Evolutionary conservation across 2,329 filamentous ascomycete species (phyloP).

Genomic region (Colletotrichum kahawae): DNA sequence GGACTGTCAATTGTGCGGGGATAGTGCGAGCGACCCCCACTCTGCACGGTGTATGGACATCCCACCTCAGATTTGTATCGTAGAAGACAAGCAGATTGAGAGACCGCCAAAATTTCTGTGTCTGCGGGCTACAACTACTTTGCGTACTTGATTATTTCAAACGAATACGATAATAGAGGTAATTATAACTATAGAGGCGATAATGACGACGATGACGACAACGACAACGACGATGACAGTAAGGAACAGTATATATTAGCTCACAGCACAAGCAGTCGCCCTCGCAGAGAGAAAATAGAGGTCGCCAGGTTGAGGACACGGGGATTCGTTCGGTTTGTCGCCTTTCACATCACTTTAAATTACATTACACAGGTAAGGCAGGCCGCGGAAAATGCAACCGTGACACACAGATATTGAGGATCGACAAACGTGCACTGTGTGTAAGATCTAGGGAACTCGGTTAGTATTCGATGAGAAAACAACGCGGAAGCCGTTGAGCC

Average conservation of each 20-base stretch:
- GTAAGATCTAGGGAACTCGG: not conserved
- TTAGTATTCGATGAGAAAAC: not conserved
- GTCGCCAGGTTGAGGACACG: not conserved
- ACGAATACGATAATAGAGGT: not conserved
- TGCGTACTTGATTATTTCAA: not conserved
- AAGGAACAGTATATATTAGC: not conserved
- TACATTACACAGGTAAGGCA: not conserved
- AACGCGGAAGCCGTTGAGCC: not conserved
- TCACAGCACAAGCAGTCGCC: not conserved
- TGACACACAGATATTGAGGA: not conserved
- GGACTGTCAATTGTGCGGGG: not conserved
- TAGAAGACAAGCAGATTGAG: not conserved
- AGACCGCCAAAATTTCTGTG: not conserved
- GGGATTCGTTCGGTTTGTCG: not conserved
- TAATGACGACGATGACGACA: not conserved
- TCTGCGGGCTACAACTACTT: not conserved
- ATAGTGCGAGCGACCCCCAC: not conserved
- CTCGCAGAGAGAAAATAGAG: not conserved
- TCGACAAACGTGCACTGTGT: not conserved
- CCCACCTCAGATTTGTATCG: not conserved
- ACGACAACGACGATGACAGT: not conserved
- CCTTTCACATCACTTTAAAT: not conserved
- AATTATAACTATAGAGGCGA: not conserved
- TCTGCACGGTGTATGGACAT: not conserved
- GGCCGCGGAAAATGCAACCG: not conserved